A percentile compares a stretch with the other conserved stretches of the same genome.
Evolutionary conservation across 2,329 filamentous ascomycete species (phyloP).

Genomic region (Proliferodiscus dingleyae): DNA sequence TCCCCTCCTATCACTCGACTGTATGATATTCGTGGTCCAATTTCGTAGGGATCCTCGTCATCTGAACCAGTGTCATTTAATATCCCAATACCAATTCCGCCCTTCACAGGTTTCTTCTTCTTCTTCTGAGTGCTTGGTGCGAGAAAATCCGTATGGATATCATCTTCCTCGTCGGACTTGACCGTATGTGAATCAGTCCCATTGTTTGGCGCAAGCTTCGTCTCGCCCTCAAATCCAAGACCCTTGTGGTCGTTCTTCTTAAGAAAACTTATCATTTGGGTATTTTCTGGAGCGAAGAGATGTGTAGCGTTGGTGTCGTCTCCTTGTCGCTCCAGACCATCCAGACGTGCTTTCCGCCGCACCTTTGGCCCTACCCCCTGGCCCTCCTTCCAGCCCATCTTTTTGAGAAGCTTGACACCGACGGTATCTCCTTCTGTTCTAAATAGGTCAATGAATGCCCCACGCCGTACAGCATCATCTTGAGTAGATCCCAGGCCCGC

Average conservation of each 20-base stretch:
- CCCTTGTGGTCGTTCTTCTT: conserved; percentile 67
- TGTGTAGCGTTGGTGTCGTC: conserved; percentile 46
- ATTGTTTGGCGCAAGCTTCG: conserved; percentile 40
- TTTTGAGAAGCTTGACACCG: conserved; percentile 77
- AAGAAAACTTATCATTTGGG: conserved; percentile 59
- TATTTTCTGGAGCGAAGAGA: conserved; percentile 82
- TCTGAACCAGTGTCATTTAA: conserved; percentile 92
- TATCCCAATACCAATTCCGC: conserved; percentile 81
- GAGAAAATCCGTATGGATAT: conserved; percentile 27
- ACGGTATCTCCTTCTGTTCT: conserved; percentile 73
- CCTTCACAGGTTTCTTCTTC: conserved; percentile 47
- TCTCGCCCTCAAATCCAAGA: conserved; percentile 60
- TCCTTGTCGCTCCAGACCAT: conserved; percentile 40
- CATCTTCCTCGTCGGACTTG: conserved; percentile 43
- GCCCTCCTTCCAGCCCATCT: conserved; percentile 94
- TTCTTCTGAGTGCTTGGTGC: conserved; percentile 32
- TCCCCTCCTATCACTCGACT: conserved; percentile 76
- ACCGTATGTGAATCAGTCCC: conserved; percentile 25
- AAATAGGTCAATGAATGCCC: conserved; percentile 66
- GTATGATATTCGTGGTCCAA: conserved; percentile 86
- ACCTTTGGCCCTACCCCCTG: conserved; percentile 90
- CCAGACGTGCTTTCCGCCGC: conserved; percentile 66
- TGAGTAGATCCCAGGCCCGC: conserved; percentile 68
- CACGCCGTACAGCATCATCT: conserved; percentile 46
- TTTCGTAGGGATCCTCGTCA: conserved; percentile 89